These are phyloP conservation scores for Solanum bulbocastanum DNA, from an alignment of 257 asterid species.

Conservation along the genomic window DNA sequence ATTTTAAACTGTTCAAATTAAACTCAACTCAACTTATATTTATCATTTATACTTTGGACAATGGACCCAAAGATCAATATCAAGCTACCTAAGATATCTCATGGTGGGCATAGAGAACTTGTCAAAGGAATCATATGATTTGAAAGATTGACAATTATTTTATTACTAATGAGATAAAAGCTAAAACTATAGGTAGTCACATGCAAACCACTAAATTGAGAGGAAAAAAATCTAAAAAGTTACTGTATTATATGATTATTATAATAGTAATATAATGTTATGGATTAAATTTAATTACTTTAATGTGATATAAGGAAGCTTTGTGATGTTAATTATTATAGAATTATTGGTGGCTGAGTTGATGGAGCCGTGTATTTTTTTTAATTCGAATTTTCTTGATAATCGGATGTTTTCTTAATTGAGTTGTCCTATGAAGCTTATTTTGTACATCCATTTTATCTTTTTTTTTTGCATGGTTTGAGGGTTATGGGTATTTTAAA, in stretches of 20 bases:
- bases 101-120: not conserved
- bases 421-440: no score
- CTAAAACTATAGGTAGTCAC: not conserved
- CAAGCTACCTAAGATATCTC: not conserved
- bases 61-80: not conserved
- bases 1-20: not conserved
- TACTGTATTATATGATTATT: not conserved
- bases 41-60: not conserved
- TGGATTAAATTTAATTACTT: not conserved
- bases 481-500: not conserved
- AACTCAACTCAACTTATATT: not conserved
- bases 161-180: not conserved
- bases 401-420: no score
- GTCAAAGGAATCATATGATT: not conserved
- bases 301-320: not conserved
- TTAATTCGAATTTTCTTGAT: no score
- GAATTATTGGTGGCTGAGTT: not conserved
- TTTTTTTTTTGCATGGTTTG: not conserved
- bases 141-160: not conserved
- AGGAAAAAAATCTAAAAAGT: not conserved
- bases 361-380: no score
- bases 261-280: not conserved
- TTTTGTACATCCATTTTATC: not conserved
- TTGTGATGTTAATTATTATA: not conserved
- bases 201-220: not conserved